phyloP scores from a whole-genome alignment of 306 rosid species.

The Bauhinia variegata region DNA sequence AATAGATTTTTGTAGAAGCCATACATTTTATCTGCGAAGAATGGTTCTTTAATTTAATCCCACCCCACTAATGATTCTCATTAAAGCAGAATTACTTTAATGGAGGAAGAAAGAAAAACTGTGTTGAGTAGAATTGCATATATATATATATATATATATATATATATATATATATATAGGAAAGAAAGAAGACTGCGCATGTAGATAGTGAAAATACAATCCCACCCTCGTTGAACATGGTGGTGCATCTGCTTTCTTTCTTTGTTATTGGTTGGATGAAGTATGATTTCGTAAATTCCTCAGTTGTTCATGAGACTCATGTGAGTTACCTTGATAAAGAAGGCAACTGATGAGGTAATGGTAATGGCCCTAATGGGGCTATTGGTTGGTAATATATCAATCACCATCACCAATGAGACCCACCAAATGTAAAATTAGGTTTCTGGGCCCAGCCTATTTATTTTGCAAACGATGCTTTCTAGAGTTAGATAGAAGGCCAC shows the following conservation, averaged over 20 bases:
- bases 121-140: too few relatives aligned
- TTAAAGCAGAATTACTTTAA: not conserved
- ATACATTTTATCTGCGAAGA: conserved; percentile 4
- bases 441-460: not conserved
- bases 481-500: too few relatives aligned
- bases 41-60: not conserved
- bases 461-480: not conserved
- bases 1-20: conserved; percentile 20
- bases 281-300: not conserved
- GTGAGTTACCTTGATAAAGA: not conserved
- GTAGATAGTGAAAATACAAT: too few relatives aligned
- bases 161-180: too few relatives aligned
- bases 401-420: not conserved
- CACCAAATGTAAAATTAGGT: too few relatives aligned
- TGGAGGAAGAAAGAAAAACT: too few relatives aligned
- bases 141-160: too few relatives aligned
- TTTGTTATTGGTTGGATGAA: conserved; percentile 29
- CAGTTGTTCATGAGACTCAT: not conserved
- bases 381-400: not conserved
- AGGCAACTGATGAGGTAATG: too few relatives aligned
- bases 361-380: too few relatives aligned
- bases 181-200: too few relatives aligned
- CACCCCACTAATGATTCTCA: not conserved
- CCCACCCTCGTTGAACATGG: too few relatives aligned
- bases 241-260: too few relatives aligned